phyloP scores from a whole-genome alignment of 129 eudicot species.

The Oenanthe sinensis region DNA sequence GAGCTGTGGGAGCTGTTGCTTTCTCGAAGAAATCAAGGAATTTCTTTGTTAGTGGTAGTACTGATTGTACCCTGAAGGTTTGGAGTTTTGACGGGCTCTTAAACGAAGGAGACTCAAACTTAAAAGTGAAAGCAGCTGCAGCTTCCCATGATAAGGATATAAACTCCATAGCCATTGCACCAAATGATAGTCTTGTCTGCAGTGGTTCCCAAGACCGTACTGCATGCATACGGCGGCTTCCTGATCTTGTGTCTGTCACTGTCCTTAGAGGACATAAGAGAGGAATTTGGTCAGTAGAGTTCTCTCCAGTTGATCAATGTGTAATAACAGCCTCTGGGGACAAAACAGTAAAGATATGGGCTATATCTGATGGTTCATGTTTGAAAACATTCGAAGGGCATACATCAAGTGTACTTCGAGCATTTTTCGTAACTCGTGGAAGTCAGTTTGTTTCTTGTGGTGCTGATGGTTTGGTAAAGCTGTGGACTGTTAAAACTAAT shows the following conservation, averaged over 20 bases:
- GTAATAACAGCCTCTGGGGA: constrained; percentile 94
- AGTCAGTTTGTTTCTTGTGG: constrained; percentile 90
- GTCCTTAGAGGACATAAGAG: constrained; percentile 82
- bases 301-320: constrained; percentile 90
- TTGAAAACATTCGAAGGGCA: constrained; percentile 95
- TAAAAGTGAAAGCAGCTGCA: constrained; percentile 72
- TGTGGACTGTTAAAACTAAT: constrained; percentile 75
- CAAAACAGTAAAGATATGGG: constrained; percentile 84
- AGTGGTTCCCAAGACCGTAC: constrained; percentile 98
- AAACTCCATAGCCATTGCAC: constrained; percentile 79
- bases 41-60: constrained; percentile 83
- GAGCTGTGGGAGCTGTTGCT: constrained; percentile 91
- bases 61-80: constrained; percentile 82
- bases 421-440: constrained; percentile 79
- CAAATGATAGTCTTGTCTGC: constrained; percentile 81
- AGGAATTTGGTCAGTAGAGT: constrained; percentile 96
- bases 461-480: constrained; percentile 88
- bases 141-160: constrained; percentile 92
- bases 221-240: constrained; percentile 85
- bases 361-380: constrained; percentile 88
- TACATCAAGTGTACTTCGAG: constrained; percentile 79
- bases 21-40: constrained; percentile 57
- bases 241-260: constrained; percentile 62
- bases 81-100: constrained; percentile 70
- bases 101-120: constrained; percentile 36